These are phyloP conservation scores for Ilyonectria destructans DNA, from an alignment of 2,329 filamentous ascomycete genomes.

Conservation along the genomic window DNA sequence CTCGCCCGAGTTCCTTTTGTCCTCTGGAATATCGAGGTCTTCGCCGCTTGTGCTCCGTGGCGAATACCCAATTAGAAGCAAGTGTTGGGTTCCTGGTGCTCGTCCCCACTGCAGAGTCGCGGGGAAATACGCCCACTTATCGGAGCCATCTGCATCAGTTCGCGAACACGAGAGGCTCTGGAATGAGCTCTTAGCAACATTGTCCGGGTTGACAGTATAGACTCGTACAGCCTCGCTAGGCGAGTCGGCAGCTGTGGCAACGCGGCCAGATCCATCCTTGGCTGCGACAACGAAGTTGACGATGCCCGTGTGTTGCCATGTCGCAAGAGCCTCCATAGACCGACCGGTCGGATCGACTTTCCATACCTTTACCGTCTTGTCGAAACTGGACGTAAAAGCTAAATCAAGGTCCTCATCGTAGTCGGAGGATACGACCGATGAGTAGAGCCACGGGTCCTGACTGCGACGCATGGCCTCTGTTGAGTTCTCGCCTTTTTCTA, in stretches of 20 bases:
- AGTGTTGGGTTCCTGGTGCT: slow-evolving; percentile 60
- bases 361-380: slow-evolving; percentile 75
- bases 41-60: slow-evolving; percentile 69
- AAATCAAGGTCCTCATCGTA: slow-evolving; percentile 63
- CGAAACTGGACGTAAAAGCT: slow-evolving; percentile 75
- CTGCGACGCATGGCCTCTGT: slow-evolving; percentile 70
- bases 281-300: slow-evolving; percentile 76
- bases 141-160: slow-evolving; percentile 53
- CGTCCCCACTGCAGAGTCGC: slow-evolving; percentile 76
- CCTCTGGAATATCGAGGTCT: slow-evolving; percentile 72
- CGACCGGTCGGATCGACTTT: slow-evolving; percentile 56
- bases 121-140: slow-evolving; percentile 75
- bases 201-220: slow-evolving; percentile 62
- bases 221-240: slow-evolving; percentile 70
- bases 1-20: slow-evolving; percentile 72
- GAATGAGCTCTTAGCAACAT: slow-evolving; percentile 58
- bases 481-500: slow-evolving; percentile 70
- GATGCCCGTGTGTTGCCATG: slow-evolving; percentile 71
- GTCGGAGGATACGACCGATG: slow-evolving; percentile 75
- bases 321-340: slow-evolving; percentile 61
- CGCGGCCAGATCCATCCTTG: slow-evolving; percentile 62
- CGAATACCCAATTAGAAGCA: slow-evolving; percentile 76
- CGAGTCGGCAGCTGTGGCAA: slow-evolving; percentile 75
- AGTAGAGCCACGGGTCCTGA: slow-evolving; percentile 76
- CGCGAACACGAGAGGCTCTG: slow-evolving; percentile 60